Evolutionary conservation across 129 eudicot species (phyloP).

Genomic region (Helichrysum umbraculigerum): DNA sequence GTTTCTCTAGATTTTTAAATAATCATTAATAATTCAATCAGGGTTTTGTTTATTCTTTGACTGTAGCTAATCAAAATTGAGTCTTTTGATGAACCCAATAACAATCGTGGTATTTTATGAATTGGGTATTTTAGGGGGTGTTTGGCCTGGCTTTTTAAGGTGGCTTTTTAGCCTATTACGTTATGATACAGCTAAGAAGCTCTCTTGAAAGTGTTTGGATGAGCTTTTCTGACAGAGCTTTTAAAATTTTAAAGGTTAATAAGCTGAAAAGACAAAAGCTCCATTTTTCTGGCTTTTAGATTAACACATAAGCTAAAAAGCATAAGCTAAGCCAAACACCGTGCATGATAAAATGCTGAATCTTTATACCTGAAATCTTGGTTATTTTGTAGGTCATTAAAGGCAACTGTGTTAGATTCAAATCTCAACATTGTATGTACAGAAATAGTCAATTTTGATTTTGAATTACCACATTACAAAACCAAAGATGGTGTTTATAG

Average conservation of each 20-base stretch:
- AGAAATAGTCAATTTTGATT: slow-evolving; percentile 56
- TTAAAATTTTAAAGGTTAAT: no score
- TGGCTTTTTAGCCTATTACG: no score
- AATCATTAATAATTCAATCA: not conserved
- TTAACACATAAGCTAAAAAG: no score
- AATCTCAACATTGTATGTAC: slow-evolving; percentile 46
- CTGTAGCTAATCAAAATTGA: slow-evolving; percentile 2
- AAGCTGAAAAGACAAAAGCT: no score
- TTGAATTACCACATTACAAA: slow-evolving; percentile 62
- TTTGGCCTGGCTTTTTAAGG: no score
- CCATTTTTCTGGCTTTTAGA: no score
- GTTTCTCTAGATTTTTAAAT: not conserved
- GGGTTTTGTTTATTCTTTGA: not conserved
- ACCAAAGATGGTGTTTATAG: slow-evolving; percentile 73
- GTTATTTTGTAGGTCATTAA: slow-evolving; percentile 50
- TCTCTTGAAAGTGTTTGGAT: no score
- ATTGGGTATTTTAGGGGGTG: slow-evolving; percentile 12
- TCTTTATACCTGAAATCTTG: slow-evolving; percentile 12
- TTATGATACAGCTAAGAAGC: no score
- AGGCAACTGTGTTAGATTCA: slow-evolving; percentile 66
- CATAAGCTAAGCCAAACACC: no score
- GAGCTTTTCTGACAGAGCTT: no score
- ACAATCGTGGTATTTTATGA: not conserved
- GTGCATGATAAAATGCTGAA: not conserved
- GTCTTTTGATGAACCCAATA: not conserved